phyloP scores from a whole-genome alignment of 495 filamentous ascomycete genomes.

The Beverwykella pulmonaria region DNA sequence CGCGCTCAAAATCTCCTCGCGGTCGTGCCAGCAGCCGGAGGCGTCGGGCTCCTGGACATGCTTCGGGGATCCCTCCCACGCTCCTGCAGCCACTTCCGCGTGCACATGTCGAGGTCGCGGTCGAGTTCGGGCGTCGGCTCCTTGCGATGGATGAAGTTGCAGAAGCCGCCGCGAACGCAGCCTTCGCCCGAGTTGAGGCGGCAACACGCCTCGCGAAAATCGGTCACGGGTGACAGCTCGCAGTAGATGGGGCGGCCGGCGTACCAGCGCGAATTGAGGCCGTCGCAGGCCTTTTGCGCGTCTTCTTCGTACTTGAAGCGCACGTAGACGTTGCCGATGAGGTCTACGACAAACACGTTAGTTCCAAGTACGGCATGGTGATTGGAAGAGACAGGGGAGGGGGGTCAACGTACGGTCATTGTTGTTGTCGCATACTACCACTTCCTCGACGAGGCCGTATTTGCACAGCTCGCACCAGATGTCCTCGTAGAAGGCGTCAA shows the following conservation, averaged over 20 bases:
- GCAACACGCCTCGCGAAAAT: constrained; percentile 98
- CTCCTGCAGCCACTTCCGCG: constrained; percentile 94
- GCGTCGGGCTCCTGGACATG: constrained; percentile 54
- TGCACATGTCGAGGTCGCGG: constrained; percentile 78
- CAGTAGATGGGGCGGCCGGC: constrained; percentile 97
- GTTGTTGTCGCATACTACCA: constrained; percentile 66
- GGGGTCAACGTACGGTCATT: constrained; percentile 75
- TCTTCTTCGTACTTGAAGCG: constrained; percentile 99
- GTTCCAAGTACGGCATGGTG: too few species aligned
- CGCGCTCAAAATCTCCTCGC: constrained; percentile 6
- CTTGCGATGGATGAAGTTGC: constrained; percentile 98
- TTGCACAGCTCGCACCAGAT: constrained; percentile 94
- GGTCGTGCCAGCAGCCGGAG: constrained; percentile 10
- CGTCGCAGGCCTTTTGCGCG: constrained; percentile 90
- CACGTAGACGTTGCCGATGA: constrained; percentile 99
- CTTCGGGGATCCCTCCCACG: constrained; percentile 85
- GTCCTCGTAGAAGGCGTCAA: constrained; percentile 99
- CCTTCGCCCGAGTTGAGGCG: constrained; percentile 92
- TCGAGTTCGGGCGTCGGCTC: constrained; percentile 88
- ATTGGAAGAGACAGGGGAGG: too few species aligned
- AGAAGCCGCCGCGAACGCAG: constrained; percentile 94
- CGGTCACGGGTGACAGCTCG: constrained; percentile 93
- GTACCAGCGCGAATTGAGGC: constrained; percentile 94
- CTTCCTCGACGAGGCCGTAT: constrained; percentile 52
- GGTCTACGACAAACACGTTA: constrained; percentile 56